Evolutionary conservation across 768 basidiomycete species (phyloP).

Genomic region (Tulasnella sp.): DNA sequence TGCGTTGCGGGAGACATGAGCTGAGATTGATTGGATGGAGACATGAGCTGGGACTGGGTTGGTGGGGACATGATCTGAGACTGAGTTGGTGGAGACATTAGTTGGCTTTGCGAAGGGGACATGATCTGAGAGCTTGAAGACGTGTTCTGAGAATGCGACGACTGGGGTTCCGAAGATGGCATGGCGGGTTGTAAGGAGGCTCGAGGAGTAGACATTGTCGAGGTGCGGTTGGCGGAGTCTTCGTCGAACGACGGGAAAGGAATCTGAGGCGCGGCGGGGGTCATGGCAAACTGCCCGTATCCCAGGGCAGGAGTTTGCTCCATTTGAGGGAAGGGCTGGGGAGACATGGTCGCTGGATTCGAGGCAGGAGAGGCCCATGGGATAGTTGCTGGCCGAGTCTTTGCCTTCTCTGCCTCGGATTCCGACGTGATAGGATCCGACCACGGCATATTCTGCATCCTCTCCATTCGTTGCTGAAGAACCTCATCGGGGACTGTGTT

Average conservation of each 20-base stretch:
- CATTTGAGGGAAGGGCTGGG: background rate
- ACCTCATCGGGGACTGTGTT: background rate
- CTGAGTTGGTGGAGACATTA: too few species aligned
- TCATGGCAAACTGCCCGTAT: background rate
- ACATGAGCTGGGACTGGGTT: background rate
- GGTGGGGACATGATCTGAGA: background rate
- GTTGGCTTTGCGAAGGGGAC: background rate
- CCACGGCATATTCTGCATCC: background rate
- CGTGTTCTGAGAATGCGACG: background rate
- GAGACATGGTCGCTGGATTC: background rate
- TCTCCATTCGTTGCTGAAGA: background rate
- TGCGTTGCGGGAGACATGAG: background rate
- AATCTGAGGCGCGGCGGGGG: background rate
- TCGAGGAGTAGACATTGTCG: background rate
- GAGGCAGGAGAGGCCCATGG: background rate
- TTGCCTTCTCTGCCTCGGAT: background rate
- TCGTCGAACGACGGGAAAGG: background rate
- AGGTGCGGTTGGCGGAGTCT: background rate
- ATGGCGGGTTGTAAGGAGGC: background rate
- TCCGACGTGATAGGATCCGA: background rate
- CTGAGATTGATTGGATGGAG: background rate
- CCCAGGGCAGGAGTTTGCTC: background rate
- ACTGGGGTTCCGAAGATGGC: background rate
- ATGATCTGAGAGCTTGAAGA: background rate
- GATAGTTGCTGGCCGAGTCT: background rate